phyloP scores from a whole-genome alignment of 1,284 basidiomycete genomes.

The Fomitopsis pinicola region DNA sequence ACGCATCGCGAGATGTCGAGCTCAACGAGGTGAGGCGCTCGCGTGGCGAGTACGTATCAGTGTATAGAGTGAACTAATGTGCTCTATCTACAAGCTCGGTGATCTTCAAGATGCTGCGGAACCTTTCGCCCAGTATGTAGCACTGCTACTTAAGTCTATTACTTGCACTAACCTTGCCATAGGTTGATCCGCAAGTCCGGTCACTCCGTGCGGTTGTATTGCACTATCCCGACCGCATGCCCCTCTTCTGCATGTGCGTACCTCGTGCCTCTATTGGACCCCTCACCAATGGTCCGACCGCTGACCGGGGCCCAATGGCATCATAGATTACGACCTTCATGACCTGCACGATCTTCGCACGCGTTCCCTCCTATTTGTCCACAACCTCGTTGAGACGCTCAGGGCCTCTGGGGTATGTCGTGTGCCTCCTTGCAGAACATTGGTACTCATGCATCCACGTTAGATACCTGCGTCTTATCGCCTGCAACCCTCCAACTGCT shows the following conservation, averaged over 20 bases:
- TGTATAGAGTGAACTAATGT: background rate
- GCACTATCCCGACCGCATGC: conserved; percentile 62
- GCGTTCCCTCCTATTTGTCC: conserved; percentile 60
- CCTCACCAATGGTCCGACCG: background rate
- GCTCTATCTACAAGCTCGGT: conserved; percentile 34
- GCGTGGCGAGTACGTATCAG: background rate
- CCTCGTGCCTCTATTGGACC: background rate
- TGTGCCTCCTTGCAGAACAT: background rate
- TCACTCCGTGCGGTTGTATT: conserved; percentile 47
- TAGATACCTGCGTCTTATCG: conserved; percentile 59
- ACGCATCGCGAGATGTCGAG: conserved; percentile 24
- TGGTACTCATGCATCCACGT: background rate
- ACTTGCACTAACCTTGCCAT: conserved; percentile 15
- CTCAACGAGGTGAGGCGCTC: conserved; percentile 38
- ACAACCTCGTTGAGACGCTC: conserved; percentile 56
- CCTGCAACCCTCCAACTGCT: conserved; percentile 57
- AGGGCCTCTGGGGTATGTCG: conserved; percentile 53
- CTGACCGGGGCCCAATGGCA: background rate
- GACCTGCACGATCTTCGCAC: conserved; percentile 63
- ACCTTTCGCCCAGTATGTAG: conserved; percentile 51
- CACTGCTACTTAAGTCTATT: background rate
- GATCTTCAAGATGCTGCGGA: conserved; percentile 49
- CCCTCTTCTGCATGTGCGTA: conserved; percentile 51
- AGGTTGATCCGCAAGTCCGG: conserved; percentile 39
- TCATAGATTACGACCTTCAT: conserved; percentile 57